A percentile compares a stretch with the other conserved stretches of the same genome.
phyloP scores from a whole-genome alignment of 2,329 filamentous ascomycete species.

The Ophiocordyceps camponoti-saundersi region DNA sequence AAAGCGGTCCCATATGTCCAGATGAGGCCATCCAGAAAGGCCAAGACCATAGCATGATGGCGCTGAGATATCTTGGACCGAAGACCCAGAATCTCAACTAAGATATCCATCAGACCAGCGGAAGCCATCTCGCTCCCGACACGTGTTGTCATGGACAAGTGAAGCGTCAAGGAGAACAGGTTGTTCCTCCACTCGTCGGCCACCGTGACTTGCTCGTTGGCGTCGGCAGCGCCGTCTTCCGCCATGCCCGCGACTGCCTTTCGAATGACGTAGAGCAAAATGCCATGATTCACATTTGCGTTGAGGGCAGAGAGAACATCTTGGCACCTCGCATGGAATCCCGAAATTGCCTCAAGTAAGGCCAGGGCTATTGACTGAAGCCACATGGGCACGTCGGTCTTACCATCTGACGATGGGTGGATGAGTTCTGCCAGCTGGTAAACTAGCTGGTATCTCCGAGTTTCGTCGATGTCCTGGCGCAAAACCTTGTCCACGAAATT shows the following conservation, averaged over 20 bases:
- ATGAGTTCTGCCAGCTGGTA: slow-evolving; percentile 88
- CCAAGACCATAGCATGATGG: slow-evolving; percentile 67
- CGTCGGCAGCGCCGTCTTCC: slow-evolving; percentile 31
- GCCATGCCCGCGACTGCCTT: slow-evolving; percentile 78
- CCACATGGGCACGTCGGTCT: slow-evolving; percentile 50
- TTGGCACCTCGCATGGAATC: slow-evolving; percentile 55
- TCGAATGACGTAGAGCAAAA: slow-evolving; percentile 80
- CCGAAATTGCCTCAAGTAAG: slow-evolving; percentile 71
- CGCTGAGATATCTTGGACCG: slow-evolving; percentile 69
- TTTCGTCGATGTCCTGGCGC: slow-evolving; percentile 77
- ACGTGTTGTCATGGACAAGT: slow-evolving; percentile 57
- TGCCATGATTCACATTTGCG: slow-evolving; percentile 89
- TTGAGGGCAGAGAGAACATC: slow-evolving; percentile 86
- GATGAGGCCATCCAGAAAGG: slow-evolving; percentile 77
- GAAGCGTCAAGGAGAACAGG: slow-evolving; percentile 73
- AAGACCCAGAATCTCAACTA: slow-evolving; percentile 75
- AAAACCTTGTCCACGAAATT: slow-evolving; percentile 77
- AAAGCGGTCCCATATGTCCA: slow-evolving; percentile 77
- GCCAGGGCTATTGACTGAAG: slow-evolving; percentile 70
- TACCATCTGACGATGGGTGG: slow-evolving; percentile 59
- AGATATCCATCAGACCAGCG: slow-evolving; percentile 74
- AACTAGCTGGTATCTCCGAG: slow-evolving; percentile 71
- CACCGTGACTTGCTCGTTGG: slow-evolving; percentile 43
- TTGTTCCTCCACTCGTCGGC: slow-evolving; percentile 81
- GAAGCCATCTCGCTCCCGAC: slow-evolving; percentile 73